These are phyloP conservation scores for Rauvolfia tetraphylla DNA, from an alignment of 257 asterid genomes.

Conservation along the genomic window DNA sequence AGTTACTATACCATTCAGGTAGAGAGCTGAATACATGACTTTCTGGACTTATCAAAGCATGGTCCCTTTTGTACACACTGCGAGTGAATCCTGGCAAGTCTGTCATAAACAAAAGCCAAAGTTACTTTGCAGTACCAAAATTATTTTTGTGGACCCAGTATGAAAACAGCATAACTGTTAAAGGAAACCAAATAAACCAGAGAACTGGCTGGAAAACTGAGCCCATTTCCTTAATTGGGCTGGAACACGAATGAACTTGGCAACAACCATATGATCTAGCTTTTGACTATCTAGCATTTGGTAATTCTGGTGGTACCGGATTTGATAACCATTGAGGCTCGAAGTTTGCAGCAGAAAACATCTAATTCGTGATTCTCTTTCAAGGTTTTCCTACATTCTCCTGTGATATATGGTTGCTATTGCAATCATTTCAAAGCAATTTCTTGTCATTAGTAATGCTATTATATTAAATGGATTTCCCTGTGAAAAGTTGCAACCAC, in stretches of 20 bases:
- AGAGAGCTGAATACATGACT: conserved; percentile 92
- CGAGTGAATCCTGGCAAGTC: conserved; percentile 97
- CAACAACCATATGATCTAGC: not conserved
- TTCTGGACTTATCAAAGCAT: conserved; percentile 93
- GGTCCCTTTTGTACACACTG: conserved; percentile 74
- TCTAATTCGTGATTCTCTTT: not conserved
- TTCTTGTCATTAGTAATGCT: not conserved
- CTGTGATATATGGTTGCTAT: not conserved
- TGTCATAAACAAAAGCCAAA: conserved; percentile 27
- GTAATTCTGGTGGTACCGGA: no score
- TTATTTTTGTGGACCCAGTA: not conserved
- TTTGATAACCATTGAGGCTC: not conserved
- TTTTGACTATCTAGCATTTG: not conserved
- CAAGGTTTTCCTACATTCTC: not conserved
- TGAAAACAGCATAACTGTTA: not conserved
- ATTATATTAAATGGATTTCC: not conserved
- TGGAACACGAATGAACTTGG: not conserved
- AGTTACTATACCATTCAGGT: conserved; percentile 63
- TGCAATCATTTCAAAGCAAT: not conserved
- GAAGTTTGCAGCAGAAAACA: not conserved
- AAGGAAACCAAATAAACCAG: not conserved
- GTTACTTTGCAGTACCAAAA: conserved; percentile 13
- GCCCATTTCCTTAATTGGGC: not conserved
- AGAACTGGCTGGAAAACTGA: not conserved
- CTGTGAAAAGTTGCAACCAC: not conserved